Conservation (phyloP, 768 basidiomycete species). For the Gymnopilus junonius region DNA sequence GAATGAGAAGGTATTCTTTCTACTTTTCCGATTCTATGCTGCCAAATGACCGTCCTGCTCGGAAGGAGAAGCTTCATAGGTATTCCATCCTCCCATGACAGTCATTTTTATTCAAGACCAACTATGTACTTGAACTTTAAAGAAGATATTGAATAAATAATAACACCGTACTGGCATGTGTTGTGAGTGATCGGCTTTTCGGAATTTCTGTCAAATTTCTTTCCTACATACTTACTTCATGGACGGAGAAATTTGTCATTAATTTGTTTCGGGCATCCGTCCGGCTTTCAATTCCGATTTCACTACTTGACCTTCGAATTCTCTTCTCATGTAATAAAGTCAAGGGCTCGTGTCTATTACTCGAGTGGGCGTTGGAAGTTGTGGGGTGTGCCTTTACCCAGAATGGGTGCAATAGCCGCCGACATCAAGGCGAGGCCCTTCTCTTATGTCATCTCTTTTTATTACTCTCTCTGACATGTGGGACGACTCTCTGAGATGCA, state of each 20-base stretch:
- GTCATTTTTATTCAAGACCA: neutral
- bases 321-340: neutral
- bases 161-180: neutral
- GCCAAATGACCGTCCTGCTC: neutral
- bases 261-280: neutral
- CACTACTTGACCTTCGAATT: too few species aligned
- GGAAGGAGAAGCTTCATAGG: neutral
- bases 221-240: too few species aligned
- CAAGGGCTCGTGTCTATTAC: neutral
- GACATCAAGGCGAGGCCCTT: neutral
- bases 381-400: neutral
- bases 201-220: too few species aligned
- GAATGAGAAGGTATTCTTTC: too few species aligned
- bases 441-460: neutral
- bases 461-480: neutral
- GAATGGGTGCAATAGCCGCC: neutral
- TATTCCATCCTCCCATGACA: neutral
- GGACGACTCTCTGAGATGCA: neutral
- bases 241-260: neutral
- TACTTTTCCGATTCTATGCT: too few species aligned
- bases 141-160: neutral
- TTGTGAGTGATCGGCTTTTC: conserved; percentile 1
- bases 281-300: neutral
- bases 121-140: neutral
- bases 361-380: neutral